Conservation (phyloP, 78 protist species). For the Mantamonas sphyraenae region DNA sequence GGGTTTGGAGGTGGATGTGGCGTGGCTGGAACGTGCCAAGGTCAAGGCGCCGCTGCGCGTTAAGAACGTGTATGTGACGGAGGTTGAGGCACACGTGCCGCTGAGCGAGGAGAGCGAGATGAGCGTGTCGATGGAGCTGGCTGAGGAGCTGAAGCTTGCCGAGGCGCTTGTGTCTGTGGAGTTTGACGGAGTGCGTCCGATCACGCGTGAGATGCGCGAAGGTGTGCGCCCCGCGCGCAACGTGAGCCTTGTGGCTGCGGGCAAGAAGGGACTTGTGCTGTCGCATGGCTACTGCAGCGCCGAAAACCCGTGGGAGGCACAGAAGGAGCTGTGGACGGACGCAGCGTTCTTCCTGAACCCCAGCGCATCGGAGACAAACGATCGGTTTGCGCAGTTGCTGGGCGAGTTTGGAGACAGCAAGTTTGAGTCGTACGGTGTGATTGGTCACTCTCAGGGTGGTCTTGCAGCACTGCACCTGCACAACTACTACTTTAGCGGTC, state of each 20-base stretch:
- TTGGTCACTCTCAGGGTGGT: constrained; percentile 60
- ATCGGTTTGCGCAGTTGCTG: constrained; percentile 34
- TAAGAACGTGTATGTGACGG: constrained; percentile 34
- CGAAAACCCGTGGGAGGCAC: constrained; percentile 13
- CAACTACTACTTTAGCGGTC: constrained; percentile 34
- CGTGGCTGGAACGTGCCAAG: constrained; percentile 36
- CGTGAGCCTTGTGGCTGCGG: constrained; percentile 7
- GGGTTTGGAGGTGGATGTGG: neutral
- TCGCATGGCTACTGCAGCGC: constrained; percentile 53
- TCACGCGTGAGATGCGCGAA: no score
- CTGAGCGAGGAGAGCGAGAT: constrained; percentile 12
- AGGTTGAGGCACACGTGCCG: constrained; percentile 29
- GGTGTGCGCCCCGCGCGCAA: no score
- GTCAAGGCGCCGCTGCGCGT: constrained; percentile 46
- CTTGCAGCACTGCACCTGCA: constrained; percentile 23
- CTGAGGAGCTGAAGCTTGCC: neutral
- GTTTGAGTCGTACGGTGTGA: no score
- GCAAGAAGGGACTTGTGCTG: constrained; percentile 37
- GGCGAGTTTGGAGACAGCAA: constrained; percentile 31
- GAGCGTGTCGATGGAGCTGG: constrained; percentile 23
- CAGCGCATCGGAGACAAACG: constrained; percentile 25
- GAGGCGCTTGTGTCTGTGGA: neutral
- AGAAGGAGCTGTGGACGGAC: constrained; percentile 21
- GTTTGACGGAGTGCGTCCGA: neutral
- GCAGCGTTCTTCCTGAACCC: constrained; percentile 25